Evolutionary conservation across 2,329 filamentous ascomycete species (phyloP).

Genomic region (Pyricularia sp.): DNA sequence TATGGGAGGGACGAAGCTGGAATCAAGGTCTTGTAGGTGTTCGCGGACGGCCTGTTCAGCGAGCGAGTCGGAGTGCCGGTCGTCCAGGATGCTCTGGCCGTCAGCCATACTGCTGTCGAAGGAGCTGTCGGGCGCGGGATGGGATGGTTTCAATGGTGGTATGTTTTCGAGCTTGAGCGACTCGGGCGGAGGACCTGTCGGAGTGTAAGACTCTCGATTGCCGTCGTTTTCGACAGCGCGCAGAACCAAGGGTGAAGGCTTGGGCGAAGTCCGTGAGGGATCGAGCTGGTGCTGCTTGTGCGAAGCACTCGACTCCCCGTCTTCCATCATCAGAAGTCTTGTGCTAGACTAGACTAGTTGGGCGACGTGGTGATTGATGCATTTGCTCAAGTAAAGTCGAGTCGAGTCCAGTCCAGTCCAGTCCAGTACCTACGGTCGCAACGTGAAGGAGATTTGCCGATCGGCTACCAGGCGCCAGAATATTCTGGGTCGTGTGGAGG

Average conservation of each 20-base stretch:
- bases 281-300: constrained; percentile 10
- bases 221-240: constrained; percentile 3
- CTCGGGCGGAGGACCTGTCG: constrained; percentile 5
- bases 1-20: constrained; percentile 50
- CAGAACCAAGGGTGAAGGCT: background rate
- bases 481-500: background rate
- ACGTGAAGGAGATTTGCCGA: background rate
- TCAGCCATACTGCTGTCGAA: constrained; percentile 26
- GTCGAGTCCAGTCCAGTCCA: background rate
- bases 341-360: background rate
- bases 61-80: constrained; percentile 33
- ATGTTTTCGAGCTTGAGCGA: constrained; percentile 13
- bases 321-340: constrained; percentile 19
- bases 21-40: constrained; percentile 55
- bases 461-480: background rate
- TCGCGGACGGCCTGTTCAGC: constrained; percentile 43
- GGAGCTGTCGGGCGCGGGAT: constrained; percentile 9
- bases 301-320: constrained; percentile 13
- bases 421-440: background rate
- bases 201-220: constrained; percentile 6
- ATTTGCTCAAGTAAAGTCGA: background rate
- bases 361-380: constrained; percentile 2
- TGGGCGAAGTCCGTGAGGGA: background rate
- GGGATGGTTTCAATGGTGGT: constrained; percentile 14
- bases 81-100: constrained; percentile 20